Conservation (phyloP, 2,329 filamentous ascomycete species). For the Pseudogymnoascus sp. region DNA sequence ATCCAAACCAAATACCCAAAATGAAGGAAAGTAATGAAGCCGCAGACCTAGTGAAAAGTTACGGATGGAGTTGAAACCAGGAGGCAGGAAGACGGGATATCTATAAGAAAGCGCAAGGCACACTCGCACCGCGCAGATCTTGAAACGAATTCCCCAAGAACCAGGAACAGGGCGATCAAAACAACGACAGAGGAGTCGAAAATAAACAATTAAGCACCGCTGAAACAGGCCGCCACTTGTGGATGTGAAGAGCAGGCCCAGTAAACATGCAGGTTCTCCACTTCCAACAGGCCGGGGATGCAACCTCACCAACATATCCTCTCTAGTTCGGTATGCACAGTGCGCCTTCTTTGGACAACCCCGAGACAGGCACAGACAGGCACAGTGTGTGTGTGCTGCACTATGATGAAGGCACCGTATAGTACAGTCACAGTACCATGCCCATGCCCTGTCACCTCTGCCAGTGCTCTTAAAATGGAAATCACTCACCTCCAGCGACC, state of each 20-base stretch:
- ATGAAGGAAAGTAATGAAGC: conserved; percentile 5
- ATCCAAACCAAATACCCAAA: conserved; percentile 1
- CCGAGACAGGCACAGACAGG: not conserved
- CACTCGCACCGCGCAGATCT: not conserved
- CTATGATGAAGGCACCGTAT: not conserved
- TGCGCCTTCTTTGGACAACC: not conserved
- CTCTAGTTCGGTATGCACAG: not conserved
- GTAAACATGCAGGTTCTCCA: not conserved
- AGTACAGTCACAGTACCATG: not conserved
- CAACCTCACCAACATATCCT: not conserved
- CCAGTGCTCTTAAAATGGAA: not conserved
- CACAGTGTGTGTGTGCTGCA: not conserved
- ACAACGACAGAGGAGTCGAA: not conserved
- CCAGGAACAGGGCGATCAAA: not conserved
- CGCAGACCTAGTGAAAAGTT: not conserved
- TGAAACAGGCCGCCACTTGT: conserved; percentile 1
- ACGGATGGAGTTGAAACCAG: not conserved
- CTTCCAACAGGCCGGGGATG: conserved; percentile 4
- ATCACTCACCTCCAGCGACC: not conserved
- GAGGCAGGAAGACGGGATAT: not conserved
- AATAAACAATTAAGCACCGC: conserved; percentile 6
- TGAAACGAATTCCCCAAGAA: conserved; percentile 5
- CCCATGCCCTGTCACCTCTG: not conserved
- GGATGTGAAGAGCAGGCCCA: not conserved
- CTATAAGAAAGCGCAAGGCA: not conserved